A percentile compares a stretch with the other conserved stretches of the same genome.
Evolutionary conservation across 2,329 filamentous ascomycete species (phyloP).

Genomic region (Fusarium euwallaceae): DNA sequence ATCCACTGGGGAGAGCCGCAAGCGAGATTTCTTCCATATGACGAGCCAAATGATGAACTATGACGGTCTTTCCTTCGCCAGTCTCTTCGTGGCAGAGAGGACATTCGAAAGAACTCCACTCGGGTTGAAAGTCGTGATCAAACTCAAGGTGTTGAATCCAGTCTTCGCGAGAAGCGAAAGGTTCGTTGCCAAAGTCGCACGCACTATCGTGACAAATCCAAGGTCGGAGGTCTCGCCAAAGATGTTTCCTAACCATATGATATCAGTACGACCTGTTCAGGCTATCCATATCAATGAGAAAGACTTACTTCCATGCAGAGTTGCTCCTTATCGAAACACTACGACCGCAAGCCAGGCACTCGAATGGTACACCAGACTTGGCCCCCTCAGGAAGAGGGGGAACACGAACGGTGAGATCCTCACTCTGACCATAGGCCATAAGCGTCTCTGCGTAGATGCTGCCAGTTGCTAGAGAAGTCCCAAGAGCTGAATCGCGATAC

Average conservation of each 20-base stretch:
- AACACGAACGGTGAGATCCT: background rate
- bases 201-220: background rate
- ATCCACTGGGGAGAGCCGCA: background rate
- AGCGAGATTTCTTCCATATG: background rate
- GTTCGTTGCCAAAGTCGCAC: background rate
- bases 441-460: background rate
- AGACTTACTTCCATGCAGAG: background rate
- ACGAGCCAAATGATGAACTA: background rate
- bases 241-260: background rate
- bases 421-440: background rate
- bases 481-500: background rate
- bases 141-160: background rate
- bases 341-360: background rate
- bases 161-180: background rate
- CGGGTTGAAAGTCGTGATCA: background rate
- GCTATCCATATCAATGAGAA: background rate
- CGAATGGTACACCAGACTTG: background rate
- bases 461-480: background rate
- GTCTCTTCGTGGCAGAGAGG: background rate
- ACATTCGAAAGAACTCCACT: background rate
- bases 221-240: background rate
- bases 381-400: background rate
- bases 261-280: fast-evolving
- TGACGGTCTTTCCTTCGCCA: background rate
- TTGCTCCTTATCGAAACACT: background rate